phyloP scores from a whole-genome alignment of 1,139 yeast genomes.

The Trichomonascaceae sp. region DNA sequence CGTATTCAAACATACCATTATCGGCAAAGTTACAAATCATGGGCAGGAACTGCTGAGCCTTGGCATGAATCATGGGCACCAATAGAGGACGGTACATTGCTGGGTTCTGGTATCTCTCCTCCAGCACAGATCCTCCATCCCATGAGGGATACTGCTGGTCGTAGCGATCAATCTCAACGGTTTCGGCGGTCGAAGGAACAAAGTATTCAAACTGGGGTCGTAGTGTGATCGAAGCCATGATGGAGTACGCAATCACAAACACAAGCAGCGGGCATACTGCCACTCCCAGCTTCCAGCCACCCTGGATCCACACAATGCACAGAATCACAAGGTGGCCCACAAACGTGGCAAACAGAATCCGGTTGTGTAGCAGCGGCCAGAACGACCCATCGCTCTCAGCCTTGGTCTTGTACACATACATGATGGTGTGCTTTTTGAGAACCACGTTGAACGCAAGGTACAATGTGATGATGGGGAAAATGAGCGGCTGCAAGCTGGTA shows the following conservation, averaged over 20 bases:
- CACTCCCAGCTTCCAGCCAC: constrained; percentile 24
- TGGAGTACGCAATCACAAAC: constrained; percentile 22
- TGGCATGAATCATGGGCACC: constrained; percentile 26
- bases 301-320: constrained; percentile 29
- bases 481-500: constrained; percentile 29
- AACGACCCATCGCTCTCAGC: constrained; percentile 28
- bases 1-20: constrained; percentile 5
- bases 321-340: constrained; percentile 27
- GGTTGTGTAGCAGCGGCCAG: constrained; percentile 28
- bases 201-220: constrained; percentile 21
- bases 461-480: constrained; percentile 24
- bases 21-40: constrained; percentile 9
- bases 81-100: constrained; percentile 18
- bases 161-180: constrained; percentile 11
- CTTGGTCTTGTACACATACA: constrained; percentile 28
- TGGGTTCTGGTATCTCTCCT: constrained; percentile 22
- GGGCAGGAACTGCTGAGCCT: constrained; percentile 17
- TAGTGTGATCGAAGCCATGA: constrained; percentile 12
- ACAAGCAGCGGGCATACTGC: constrained; percentile 23
- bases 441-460: constrained; percentile 23
- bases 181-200: constrained; percentile 17
- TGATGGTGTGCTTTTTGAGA: constrained; percentile 25
- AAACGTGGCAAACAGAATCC: constrained; percentile 23
- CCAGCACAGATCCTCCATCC: constrained; percentile 10
- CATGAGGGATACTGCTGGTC: constrained; percentile 2